Evolutionary conservation across 2,329 filamentous ascomycete genomes (phyloP), one percentile per base, ranked within the genome.

Genomic region (Fusarium foetens): DNA sequence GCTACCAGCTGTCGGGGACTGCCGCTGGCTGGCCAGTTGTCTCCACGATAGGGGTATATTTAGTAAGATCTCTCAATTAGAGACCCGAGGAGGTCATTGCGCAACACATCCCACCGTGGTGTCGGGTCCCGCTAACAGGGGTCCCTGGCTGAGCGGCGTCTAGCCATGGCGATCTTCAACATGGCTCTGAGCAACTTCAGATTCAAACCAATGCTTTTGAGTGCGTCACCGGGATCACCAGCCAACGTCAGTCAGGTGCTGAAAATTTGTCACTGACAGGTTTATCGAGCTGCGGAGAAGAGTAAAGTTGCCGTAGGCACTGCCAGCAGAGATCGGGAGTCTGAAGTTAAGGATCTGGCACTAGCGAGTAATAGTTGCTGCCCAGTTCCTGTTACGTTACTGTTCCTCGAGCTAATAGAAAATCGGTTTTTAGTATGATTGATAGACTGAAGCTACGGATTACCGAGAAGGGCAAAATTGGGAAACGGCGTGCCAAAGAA

Each of bases 101-200:
- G 43, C 65, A 53, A 51, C 38, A 33, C 54, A 57, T 63, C 49
- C 70, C 74, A 64, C 75, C 75, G 51, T 53, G 49, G 68, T 61
- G 66, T 72, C 74, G 75, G 75, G 75, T 68, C 59, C 48, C 48
- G 54, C 45, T 61, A 49, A 65, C 71, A 68, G 52, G 66, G 62
- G 36, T 12, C 48, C 65, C 62, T 36, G 12, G 66, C 45, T 43
- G 17, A 29, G 43, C 23, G 27, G 52, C 45, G 41, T 48, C 53
- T 51, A 62, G 36, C 57, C 33, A 66, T 64, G 73, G 45, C 66
- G 68, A 72, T 75, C 73, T 66, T 57, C 48, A 58, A 58, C 43
- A 48, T 65, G 61, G 46, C 41, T 60, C 46, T 54, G 57, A 38
- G 43, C 38, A 57, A 42, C 39, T 43, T 42, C 31, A 49, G 25